A percentile compares a stretch with the other conserved stretches of the same genome.
These are phyloP conservation scores for Ilyonectria robusta DNA, from an alignment of 2,329 filamentous ascomycete species.

Conservation along the genomic window DNA sequence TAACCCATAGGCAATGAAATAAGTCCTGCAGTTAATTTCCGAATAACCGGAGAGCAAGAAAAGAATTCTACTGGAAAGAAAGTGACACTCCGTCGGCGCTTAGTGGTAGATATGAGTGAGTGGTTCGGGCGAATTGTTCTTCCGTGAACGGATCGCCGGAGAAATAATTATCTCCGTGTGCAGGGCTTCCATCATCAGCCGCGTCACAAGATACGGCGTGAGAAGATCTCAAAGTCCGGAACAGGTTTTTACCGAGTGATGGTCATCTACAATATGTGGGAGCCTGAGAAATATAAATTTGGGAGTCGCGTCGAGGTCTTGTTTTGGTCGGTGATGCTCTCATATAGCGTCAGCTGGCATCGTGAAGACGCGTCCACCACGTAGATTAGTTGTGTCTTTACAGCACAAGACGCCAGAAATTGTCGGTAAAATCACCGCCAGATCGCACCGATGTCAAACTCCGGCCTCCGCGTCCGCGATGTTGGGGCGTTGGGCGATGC, in stretches of 20 bases:
- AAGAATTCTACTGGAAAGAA: not conserved
- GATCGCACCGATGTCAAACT: not conserved
- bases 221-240: not conserved
- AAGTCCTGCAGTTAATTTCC: too few species aligned
- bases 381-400: not conserved
- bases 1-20: too few species aligned
- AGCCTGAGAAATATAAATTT: not conserved
- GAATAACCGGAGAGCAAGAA: not conserved
- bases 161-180: not conserved
- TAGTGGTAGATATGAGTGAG: not conserved
- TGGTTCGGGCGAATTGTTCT: not conserved
- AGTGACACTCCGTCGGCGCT: not conserved
- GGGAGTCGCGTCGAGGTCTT: not conserved
- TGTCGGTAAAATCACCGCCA: not conserved
- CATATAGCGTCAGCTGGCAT: not conserved
- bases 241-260: not conserved
- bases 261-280: not conserved
- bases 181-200: not conserved
- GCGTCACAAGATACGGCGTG: not conserved
- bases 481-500: not conserved
- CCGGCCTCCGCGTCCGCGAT: not conserved
- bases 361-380: not conserved
- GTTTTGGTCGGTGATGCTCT: not conserved
- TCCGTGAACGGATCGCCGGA: not conserved
- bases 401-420: not conserved